These are phyloP conservation scores for Phylloporus rhodoxanthus DNA, from an alignment of 768 basidiomycete species.

Conservation along the genomic window DNA sequence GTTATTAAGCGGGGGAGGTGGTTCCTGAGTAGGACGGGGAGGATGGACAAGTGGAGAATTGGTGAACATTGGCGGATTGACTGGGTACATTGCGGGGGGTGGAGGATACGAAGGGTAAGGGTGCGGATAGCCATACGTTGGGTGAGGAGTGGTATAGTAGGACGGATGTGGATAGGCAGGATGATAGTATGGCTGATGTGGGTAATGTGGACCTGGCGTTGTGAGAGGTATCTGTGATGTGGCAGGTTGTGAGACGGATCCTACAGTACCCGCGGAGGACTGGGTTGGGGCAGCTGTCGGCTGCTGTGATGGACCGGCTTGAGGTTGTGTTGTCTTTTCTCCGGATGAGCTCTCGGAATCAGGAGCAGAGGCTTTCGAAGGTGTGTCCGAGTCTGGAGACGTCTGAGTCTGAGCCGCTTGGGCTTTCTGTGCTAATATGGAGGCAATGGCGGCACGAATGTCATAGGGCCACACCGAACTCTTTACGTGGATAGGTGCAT, in stretches of 20 bases:
- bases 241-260: slow-evolving; percentile 15
- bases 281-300: slow-evolving; percentile 22
- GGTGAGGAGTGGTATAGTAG: slow-evolving; percentile 50
- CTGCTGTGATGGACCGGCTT: slow-evolving; percentile 16
- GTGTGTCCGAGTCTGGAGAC: slow-evolving; percentile 8
- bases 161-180: slow-evolving; percentile 61
- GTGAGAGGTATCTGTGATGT: slow-evolving; percentile 19
- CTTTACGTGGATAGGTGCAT: slow-evolving; percentile 61
- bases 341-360: slow-evolving; percentile 10
- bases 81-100: slow-evolving; percentile 28
- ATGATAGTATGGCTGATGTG: slow-evolving; percentile 53
- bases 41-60: slow-evolving; percentile 33
- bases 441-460: slow-evolving; percentile 57
- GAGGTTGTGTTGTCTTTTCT: slow-evolving; percentile 12
- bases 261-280: slow-evolving; percentile 16
- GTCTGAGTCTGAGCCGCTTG: slow-evolving; percentile 20
- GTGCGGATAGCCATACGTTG: slow-evolving; percentile 36
- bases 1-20: slow-evolving; percentile 16
- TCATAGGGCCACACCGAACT: slow-evolving; percentile 69
- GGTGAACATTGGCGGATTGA: slow-evolving; percentile 32
- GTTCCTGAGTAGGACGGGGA: slow-evolving; percentile 29
- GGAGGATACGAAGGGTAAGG: slow-evolving; percentile 28
- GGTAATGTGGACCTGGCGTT: slow-evolving; percentile 34
- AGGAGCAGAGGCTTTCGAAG: slow-evolving; percentile 10
- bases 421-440: slow-evolving; percentile 34